These are phyloP conservation scores for Trypanosoma conorhini DNA, from an alignment of 208 protist genomes.

Conservation along the genomic window DNA sequence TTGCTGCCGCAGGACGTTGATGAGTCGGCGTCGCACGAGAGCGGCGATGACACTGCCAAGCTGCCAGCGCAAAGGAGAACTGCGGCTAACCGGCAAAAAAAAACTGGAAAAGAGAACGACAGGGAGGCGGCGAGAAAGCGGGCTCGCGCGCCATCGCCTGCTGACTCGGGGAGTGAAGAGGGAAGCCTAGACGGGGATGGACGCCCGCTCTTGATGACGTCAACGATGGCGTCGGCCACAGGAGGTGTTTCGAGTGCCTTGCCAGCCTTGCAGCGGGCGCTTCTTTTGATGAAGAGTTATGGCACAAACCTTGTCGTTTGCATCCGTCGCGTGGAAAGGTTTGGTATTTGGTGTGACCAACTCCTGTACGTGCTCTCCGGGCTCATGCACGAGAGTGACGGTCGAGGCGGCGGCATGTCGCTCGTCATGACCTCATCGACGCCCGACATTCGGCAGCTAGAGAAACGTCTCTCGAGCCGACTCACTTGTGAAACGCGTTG, in stretches of 20 bases:
- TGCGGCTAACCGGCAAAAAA: not conserved
- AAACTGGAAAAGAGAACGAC: not conserved
- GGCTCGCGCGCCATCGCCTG: not conserved
- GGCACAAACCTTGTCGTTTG: conserved; percentile 72
- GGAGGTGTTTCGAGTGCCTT: conserved; percentile 69
- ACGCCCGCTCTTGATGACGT: conserved; percentile 42
- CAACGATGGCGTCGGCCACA: conserved; percentile 52
- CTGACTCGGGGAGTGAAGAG: conserved; percentile 8
- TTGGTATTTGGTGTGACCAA: conserved; percentile 82
- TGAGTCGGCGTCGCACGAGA: not conserved
- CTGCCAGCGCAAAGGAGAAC: not conserved
- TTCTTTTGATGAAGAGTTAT: conserved; percentile 67
- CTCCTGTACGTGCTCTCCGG: conserved; percentile 83
- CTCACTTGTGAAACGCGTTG: conserved; percentile 81
- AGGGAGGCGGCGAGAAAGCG: not conserved
- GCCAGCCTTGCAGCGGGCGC: conserved; percentile 69
- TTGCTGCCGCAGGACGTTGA: conserved; percentile 22
- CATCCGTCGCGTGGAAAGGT: conserved; percentile 71
- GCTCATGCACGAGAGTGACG: conserved; percentile 83
- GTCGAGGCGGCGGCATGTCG: conserved; percentile 52
- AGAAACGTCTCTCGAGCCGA: conserved; percentile 83
- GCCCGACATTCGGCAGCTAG: conserved; percentile 71
- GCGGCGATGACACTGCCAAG: conserved; percentile 1
- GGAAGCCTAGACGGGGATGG: conserved; percentile 22
- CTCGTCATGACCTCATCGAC: conserved; percentile 69